A percentile compares a stretch with the other conserved stretches of the same genome.
phyloP scores from a whole-genome alignment of 345 rosid genomes.

The Abelmoschus esculentus region DNA sequence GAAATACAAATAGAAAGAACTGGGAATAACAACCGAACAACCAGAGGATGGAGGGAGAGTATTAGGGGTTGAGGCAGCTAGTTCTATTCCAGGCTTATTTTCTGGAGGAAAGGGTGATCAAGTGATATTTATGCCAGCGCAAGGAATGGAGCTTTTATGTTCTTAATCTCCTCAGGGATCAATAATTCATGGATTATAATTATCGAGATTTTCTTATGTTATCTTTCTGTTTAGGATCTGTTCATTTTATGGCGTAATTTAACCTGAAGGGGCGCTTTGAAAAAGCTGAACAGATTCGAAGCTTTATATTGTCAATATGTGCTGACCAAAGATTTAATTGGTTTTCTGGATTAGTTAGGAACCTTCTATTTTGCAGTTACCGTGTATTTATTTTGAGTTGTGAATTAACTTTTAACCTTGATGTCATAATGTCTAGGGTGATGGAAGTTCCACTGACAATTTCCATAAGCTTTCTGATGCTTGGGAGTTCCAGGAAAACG shows the following conservation, averaged over 20 bases:
- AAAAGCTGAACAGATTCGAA: background rate
- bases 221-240: background rate
- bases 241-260: background rate
- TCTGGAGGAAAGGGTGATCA: background rate
- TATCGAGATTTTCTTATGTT: background rate
- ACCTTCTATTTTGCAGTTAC: background rate
- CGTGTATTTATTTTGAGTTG: slow-evolving; percentile 12
- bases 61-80: background rate
- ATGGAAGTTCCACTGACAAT: slow-evolving; percentile 27
- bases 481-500: slow-evolving; percentile 79
- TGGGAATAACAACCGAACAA: background rate
- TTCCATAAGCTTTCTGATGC: slow-evolving; percentile 61
- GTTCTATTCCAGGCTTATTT: background rate
- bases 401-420: slow-evolving; percentile 15
- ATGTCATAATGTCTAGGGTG: slow-evolving; percentile 26
- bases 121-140: background rate
- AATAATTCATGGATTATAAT: background rate
- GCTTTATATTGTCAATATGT: background rate
- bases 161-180: background rate
- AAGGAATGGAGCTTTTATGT: background rate
- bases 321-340: background rate
- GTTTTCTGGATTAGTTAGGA: background rate
- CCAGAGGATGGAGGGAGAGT: background rate
- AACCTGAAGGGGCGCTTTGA: background rate
- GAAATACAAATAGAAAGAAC: background rate